Base-by-base conservation (phyloP, 306 rosid genomes). In the Begonia masoniana region DNA sequence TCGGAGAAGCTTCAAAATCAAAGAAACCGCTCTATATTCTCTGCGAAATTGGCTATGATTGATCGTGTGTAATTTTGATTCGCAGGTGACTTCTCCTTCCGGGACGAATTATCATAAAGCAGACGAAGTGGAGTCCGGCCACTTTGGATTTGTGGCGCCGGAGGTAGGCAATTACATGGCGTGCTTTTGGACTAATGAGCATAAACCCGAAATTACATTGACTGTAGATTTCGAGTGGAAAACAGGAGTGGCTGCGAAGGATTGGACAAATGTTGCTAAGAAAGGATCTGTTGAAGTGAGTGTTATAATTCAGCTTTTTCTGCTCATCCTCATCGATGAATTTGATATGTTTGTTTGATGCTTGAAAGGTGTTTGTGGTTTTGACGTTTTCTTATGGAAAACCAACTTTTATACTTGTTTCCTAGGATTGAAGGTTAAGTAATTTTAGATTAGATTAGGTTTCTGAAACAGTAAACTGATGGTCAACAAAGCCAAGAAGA, bases 191-290 rank as follows among this genome's bases (percentile, higher is more conserved):
- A 88, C 93, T 10, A 64, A 64, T 8, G 96, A 83, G 51, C 76
- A 71, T 58, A 74, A 73, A 10, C 99, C 96, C 1, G 61, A 41
- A 17, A 26, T 19, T 10, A 79, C 83, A 16, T 63, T 83, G 72
- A 71, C 83, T 6, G 43, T 91, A 6, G 96, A 91, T 69, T 83
- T 91, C 24, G 99, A 91, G 2, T 91, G 99, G 99, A 83, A 68
- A 70, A 75, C 94, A 1, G 99, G 99, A 23, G 85, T 91, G 9
- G 88, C 96, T 6, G 86, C 99, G 2, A 91, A 91, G 68, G 96
- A 91, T 62, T 86, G 99, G 99, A 59, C 84, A 55, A 86, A 70
- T 67, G 99, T 91, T 53, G 99, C 99, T 19, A 91, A 91, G 78
- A 91, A 86, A 63, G 93, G 99, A 46, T 56, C 83, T 60, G 86